phyloP scores from a whole-genome alignment of 2,329 filamentous ascomycete species.

The Stagonosporopsis chrysanthemi region DNA sequence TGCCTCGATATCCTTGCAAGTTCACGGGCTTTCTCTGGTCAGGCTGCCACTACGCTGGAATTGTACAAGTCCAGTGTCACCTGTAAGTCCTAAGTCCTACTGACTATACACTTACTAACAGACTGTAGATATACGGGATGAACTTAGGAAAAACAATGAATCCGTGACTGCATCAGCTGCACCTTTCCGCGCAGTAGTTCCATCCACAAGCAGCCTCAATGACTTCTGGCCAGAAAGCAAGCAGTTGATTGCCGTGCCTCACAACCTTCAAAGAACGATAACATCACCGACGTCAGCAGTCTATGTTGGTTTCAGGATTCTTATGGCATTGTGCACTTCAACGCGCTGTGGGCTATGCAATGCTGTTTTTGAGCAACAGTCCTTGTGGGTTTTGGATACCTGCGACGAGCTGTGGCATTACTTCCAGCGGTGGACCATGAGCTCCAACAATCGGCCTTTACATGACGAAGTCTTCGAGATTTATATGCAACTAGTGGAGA shows the following conservation, averaged over 20 bases:
- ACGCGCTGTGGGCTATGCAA: not conserved
- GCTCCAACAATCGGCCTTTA: conserved; percentile 17
- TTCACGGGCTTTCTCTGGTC: conserved; percentile 46
- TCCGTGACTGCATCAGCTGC: conserved; percentile 11
- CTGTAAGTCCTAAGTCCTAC: conserved; percentile 38
- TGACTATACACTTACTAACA: conserved; percentile 6
- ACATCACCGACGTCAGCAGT: conserved; percentile 34
- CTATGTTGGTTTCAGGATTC: conserved; percentile 37
- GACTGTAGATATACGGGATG: conserved; percentile 54
- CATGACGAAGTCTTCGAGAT: conserved; percentile 30
- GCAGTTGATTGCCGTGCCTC: conserved; percentile 51
- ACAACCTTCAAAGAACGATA: conserved; percentile 48
- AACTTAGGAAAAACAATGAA: conserved; percentile 49
- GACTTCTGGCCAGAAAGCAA: conserved; percentile 51
- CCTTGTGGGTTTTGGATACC: conserved; percentile 39
- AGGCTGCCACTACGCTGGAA: conserved; percentile 43
- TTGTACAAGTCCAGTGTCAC: conserved; percentile 53
- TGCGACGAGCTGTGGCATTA: conserved; percentile 35
- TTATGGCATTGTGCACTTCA: conserved; percentile 26
- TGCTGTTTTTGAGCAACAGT: conserved; percentile 25
- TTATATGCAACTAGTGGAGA: conserved; percentile 38
- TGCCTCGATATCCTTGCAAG: conserved; percentile 48
- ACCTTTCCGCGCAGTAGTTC: conserved; percentile 44
- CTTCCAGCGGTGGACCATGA: conserved; percentile 32
- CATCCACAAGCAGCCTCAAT: conserved; percentile 50